phyloP scores from a whole-genome alignment of 2,329 filamentous ascomycete genomes.

The Acephala macrosclerotiorum region DNA sequence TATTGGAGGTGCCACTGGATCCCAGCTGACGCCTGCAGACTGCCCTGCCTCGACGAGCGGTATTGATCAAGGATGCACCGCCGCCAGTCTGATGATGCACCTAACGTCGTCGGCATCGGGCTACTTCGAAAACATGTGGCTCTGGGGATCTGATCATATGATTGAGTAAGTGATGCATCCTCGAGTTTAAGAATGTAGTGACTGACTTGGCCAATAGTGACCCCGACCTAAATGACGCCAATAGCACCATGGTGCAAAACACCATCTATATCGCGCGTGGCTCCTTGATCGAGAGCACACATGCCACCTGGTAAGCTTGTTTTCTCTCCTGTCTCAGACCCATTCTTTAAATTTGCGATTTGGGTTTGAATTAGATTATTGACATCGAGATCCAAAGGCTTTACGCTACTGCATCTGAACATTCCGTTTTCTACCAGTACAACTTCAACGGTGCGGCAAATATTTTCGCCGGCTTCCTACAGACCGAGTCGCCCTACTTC shows the following conservation, averaged over 20 bases:
- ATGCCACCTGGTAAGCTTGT: not conserved
- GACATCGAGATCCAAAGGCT: conserved; percentile 42
- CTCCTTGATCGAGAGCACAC: conserved; percentile 16
- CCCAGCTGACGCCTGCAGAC: conserved; percentile 39
- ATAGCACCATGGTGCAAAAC: conserved; percentile 58
- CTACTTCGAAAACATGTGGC: conserved; percentile 35
- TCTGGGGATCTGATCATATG: conserved; percentile 23
- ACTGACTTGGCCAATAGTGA: not conserved
- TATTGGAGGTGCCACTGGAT: conserved; percentile 47
- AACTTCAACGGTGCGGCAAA: conserved; percentile 66
- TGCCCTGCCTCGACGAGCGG: conserved; percentile 40
- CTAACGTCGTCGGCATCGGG: conserved; percentile 19
- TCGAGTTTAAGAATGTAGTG: not conserved
- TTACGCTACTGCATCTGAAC: conserved; percentile 70
- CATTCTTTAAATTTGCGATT: too few species aligned
- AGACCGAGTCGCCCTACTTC: conserved; percentile 76
- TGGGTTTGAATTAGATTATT: not conserved
- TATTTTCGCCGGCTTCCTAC: conserved; percentile 68
- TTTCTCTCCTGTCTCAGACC: not conserved
- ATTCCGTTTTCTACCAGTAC: conserved; percentile 71
- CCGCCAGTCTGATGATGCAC: conserved; percentile 28
- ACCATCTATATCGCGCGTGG: conserved; percentile 73
- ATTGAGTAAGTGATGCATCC: conserved; percentile 10
- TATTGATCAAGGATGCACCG: conserved; percentile 35
- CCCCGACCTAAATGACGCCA: conserved; percentile 7